Base-by-base conservation (phyloP, 2,329 filamentous ascomycete genomes). In the Dryadomyces quercus-mongolicae region DNA sequence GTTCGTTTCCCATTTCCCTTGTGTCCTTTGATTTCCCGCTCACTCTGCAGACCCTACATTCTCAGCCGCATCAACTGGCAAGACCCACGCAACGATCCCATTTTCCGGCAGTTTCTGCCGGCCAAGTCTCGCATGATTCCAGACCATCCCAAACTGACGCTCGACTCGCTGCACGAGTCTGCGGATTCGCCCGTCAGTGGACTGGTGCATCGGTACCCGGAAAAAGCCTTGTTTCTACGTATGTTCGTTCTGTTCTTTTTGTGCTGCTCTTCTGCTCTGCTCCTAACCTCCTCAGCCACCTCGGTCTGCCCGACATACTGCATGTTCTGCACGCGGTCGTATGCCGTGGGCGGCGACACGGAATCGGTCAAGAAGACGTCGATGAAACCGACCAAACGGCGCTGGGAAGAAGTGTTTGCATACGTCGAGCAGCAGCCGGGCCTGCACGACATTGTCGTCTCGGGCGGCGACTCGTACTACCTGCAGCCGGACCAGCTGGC, bases 271-370 rank as follows among this genome's bases (percentile, higher is more conserved):
- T 16, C 13, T 16, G 15, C 10, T 47, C 18, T 38, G 15, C 21
- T 22, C 34, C 22, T 4, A 16, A 38, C 31, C 3, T 10, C n/a
- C n/a, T 12, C 49, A 82, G 80, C 78, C 13, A 76, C 73, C 0
- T 79, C 76, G 2, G 74, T 80, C 16, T 85, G 81, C 60, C 80
- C 80, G 0, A 77, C 81, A 0, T 83, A 83, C 62, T 84, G 81
- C 65, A 70, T 72, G 51, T 84, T 74, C 61, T 84, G 81, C 65
- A 84, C 81, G 1, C 74, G 81, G 12, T 78, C 78, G 0, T 81
- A 81, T 58, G 74, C 74, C 0, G 74, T 84, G 2, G 81, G 81
- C 0, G 71, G 66, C 12, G 66, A 76, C 55, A 84, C 80, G 1
- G 71, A 74, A 10, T 69, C 71, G 0, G 72, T 82, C 3, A 68